Evolutionary conservation across 495 filamentous ascomycete species (phyloP).

Genomic region (Daldinia caldariorum): DNA sequence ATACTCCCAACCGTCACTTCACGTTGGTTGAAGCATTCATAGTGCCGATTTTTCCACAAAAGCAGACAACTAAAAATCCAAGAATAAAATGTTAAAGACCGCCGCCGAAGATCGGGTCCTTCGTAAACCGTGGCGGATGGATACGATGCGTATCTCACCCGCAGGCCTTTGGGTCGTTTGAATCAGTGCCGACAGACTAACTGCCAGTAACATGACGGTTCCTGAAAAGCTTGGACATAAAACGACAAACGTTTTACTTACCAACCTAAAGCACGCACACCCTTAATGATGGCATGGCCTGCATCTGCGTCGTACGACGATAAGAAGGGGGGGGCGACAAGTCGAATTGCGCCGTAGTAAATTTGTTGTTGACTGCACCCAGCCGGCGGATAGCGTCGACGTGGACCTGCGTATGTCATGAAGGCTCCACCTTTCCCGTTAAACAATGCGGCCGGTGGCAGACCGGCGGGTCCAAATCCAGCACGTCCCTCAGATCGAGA

Average conservation of each 20-base stretch:
- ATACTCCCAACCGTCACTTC: not conserved
- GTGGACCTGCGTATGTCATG: constrained; percentile 10
- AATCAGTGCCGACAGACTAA: not conserved
- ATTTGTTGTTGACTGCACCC: not conserved
- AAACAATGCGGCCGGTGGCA: not conserved
- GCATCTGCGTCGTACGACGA: not conserved
- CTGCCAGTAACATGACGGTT: not conserved
- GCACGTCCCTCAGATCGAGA: constrained; percentile 4
- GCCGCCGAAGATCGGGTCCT: constrained; percentile 4
- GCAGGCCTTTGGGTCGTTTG: not conserved
- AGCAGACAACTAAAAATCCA: not conserved
- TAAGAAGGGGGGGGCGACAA: not conserved
- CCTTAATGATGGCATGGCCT: not conserved
- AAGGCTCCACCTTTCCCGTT: not conserved
- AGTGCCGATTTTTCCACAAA: not conserved
- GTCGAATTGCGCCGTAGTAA: not conserved
- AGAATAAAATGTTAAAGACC: not conserved
- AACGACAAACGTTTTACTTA: not conserved
- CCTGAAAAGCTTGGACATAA: not conserved
- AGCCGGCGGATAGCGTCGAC: not conserved
- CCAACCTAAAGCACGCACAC: not conserved
- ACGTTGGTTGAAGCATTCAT: not conserved
- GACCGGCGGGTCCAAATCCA: not conserved
- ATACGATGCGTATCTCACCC: not conserved
- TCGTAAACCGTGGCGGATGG: not conserved